Conservation (phyloP, 2,329 filamentous ascomycete species). For the Phialophora verrucosa region DNA sequence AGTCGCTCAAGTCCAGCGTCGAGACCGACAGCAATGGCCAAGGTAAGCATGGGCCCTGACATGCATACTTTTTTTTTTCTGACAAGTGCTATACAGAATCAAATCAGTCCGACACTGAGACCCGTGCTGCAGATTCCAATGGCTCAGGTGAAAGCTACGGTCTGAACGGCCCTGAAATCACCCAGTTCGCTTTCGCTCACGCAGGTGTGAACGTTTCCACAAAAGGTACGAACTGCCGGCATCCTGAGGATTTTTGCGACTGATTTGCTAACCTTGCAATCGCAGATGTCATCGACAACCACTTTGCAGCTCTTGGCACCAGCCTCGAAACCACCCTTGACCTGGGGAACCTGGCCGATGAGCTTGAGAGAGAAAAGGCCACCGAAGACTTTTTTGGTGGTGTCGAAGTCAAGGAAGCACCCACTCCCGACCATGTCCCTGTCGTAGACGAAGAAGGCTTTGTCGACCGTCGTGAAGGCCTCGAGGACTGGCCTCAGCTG, state of each 20-base stretch:
- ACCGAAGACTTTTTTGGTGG: slow-evolving; percentile 12
- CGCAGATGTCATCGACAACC: slow-evolving; percentile 2
- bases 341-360: neutral
- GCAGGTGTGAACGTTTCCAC: slow-evolving; percentile 24
- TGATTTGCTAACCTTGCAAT: neutral
- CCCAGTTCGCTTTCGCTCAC: slow-evolving; percentile 23
- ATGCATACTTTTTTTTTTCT: neutral
- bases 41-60: neutral
- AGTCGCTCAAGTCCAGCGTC: slow-evolving; percentile 2
- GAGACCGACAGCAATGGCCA: slow-evolving; percentile 5
- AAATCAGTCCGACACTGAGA: neutral
- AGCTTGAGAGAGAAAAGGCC: slow-evolving; percentile 14
- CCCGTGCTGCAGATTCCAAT: neutral
- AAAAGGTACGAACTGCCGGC: slow-evolving; percentile 11
- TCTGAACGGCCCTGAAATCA: slow-evolving; percentile 16
- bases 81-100: neutral
- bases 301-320: slow-evolving; percentile 16
- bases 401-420: slow-evolving; percentile 1
- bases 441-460: slow-evolving; percentile 17
- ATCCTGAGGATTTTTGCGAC: neutral
- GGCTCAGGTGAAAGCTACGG: slow-evolving; percentile 3
- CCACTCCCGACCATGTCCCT: slow-evolving; percentile 6
- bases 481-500: slow-evolving; percentile 19
- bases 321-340: slow-evolving; percentile 9
- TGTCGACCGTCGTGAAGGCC: slow-evolving; percentile 15